Percentiles rank a stretch among this genome's conserved stretches.
Evolutionary conservation across 2,329 filamentous ascomycete species (phyloP).

Genomic region (Ploettnerulaceae sp.): DNA sequence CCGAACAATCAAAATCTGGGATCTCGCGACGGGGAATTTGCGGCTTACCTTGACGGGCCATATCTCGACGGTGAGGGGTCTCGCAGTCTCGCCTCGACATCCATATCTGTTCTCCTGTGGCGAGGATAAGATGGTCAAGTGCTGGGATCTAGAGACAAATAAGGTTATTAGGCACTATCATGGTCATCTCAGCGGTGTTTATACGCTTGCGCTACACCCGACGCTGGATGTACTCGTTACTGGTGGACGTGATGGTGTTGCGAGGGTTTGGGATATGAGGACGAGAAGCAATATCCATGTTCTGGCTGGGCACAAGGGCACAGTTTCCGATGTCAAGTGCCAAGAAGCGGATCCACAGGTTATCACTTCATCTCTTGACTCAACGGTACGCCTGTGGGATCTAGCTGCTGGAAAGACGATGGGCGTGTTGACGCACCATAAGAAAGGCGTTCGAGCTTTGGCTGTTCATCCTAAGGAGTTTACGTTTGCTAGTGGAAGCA

Average conservation of each 20-base stretch:
- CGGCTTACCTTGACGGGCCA: constrained; percentile 86
- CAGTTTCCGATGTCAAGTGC: constrained; percentile 82
- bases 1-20: constrained; percentile 98
- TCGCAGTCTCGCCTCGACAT: constrained; percentile 88
- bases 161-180: constrained; percentile 98
- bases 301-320: constrained; percentile 82
- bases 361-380: constrained; percentile 88
- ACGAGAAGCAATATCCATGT: constrained; percentile 95
- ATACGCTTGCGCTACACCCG: constrained; percentile 87
- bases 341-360: constrained; percentile 97
- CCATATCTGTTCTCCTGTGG: constrained; percentile 97
- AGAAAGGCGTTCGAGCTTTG: constrained; percentile 87
- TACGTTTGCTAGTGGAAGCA: constrained; percentile 90
- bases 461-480: constrained; percentile 87
- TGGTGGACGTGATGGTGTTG: constrained; percentile 89
- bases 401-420: constrained; percentile 93
- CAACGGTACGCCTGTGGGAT: constrained; percentile 90
- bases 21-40: constrained; percentile 81
- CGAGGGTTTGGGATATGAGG: constrained; percentile 97
- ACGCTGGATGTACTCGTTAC: constrained; percentile 93
- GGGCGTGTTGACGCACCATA: constrained; percentile 95
- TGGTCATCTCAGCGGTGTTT: constrained; percentile 92
- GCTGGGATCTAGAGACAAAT: constrained; percentile 99
- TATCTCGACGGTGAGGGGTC: constrained; percentile 85
- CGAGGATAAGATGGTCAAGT: constrained; percentile 99